A percentile compares a stretch with the other conserved stretches of the same genome.
Evolutionary conservation across 352 stramenopile species (phyloP).

Genomic region (Pythium oligandrum): DNA sequence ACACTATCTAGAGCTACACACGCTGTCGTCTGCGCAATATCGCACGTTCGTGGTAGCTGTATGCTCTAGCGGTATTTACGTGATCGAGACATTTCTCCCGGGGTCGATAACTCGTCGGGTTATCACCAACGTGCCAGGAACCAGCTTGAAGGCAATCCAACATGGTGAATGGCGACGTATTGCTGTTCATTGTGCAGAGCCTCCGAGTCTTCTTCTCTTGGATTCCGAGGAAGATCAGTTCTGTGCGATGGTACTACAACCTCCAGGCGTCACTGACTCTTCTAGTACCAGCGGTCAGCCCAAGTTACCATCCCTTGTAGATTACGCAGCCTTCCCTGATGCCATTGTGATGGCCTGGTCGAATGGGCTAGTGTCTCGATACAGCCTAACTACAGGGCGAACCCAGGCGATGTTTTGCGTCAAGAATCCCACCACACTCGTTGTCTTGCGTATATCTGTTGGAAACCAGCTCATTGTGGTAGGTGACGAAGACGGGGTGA

Average conservation of each 20-base stretch:
- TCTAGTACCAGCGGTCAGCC: too few species aligned
- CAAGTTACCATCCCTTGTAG: too few species aligned
- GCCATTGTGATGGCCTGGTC: conserved; percentile 3
- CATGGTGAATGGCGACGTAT: conserved; percentile 5
- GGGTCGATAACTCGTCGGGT: not conserved
- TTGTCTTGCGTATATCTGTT: too few species aligned
- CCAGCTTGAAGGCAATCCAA: not conserved
- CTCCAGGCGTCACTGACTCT: too few species aligned
- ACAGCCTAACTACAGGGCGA: too few species aligned
- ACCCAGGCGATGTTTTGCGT: too few species aligned
- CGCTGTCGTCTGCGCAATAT: not conserved
- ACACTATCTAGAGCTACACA: conserved; percentile 7
- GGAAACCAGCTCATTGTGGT: too few species aligned
- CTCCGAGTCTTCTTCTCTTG: conserved; percentile 12
- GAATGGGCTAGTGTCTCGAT: too few species aligned
- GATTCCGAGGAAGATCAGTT: conserved; percentile 6
- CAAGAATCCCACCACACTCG: too few species aligned
- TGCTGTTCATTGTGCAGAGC: conserved; percentile 5
- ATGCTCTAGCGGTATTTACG: conserved; percentile 6
- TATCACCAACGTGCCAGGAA: conserved; percentile 2
- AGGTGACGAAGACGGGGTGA: too few species aligned
- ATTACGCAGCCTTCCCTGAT: not conserved
- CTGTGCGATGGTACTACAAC: conserved; percentile 8
- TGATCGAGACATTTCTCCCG: conserved; percentile 15
- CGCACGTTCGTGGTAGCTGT: conserved; percentile 11